Percentiles rank a stretch among this genome's conserved stretches.
phyloP scores from a whole-genome alignment of 108 stramenopile genomes.

The Nitzschia sp. region DNA sequence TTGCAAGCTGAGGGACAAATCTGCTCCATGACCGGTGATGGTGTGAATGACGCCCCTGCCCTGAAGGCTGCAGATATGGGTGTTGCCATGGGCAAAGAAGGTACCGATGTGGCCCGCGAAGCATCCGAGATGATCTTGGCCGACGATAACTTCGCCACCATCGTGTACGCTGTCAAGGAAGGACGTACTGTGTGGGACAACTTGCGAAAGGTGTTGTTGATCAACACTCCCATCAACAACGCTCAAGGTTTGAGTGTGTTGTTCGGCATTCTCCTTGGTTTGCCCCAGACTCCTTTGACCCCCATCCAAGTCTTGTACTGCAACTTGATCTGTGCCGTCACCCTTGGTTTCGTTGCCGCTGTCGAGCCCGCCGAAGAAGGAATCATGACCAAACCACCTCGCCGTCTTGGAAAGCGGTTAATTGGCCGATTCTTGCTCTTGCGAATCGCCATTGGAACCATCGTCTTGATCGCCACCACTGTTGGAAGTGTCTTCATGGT shows the following conservation, averaged over 20 bases:
- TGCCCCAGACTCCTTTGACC: slow-evolving; percentile 64
- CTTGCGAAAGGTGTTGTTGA: slow-evolving; percentile 78
- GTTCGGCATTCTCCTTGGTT: slow-evolving; percentile 66
- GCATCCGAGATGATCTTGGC: slow-evolving; percentile 97
- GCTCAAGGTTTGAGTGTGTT: slow-evolving; percentile 79
- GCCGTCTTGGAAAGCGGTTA: slow-evolving; percentile 81
- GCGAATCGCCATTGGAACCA: slow-evolving; percentile 71
- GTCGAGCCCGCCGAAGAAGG: slow-evolving; percentile 89
- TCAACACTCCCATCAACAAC: slow-evolving; percentile 91
- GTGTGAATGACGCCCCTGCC: slow-evolving; percentile 98
- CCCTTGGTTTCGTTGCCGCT: slow-evolving; percentile 83
- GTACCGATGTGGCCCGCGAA: slow-evolving; percentile 96
- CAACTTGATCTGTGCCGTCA: slow-evolving; percentile 87
- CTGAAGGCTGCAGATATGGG: slow-evolving; percentile 98
- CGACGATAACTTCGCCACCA: slow-evolving; percentile 98
- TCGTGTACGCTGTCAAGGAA: slow-evolving; percentile 74
- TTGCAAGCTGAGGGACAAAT: slow-evolving; percentile 91
- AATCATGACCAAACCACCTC: slow-evolving; percentile 77
- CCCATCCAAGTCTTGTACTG: slow-evolving; percentile 84
- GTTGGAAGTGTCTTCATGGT: slow-evolving; percentile 39
- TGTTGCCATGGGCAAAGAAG: slow-evolving; percentile 99
- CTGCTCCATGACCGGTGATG: slow-evolving; percentile 98
- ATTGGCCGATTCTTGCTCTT: slow-evolving; percentile 86
- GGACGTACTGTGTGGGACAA: slow-evolving; percentile 90
- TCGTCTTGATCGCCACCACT: slow-evolving; percentile 50